Percentiles rank a stretch among this genome's conserved stretches.
Evolutionary conservation across 805 yeast genomes (phyloP).

Genomic region (Yarrowia hollandica): DNA sequence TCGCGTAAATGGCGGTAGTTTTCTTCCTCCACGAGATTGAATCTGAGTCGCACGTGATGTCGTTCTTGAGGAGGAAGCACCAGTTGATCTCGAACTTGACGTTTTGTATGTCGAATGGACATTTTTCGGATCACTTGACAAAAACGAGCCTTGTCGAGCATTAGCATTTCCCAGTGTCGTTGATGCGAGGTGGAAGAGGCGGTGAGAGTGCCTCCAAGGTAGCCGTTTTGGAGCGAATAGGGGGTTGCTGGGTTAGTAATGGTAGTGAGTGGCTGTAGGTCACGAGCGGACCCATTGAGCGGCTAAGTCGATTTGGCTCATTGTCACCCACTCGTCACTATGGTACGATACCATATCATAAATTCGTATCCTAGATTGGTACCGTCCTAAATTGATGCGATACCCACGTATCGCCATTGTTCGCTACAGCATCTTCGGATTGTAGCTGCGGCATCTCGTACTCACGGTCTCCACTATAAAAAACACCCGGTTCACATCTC

Average conservation of each 20-base stretch:
- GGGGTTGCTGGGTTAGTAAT: not conserved
- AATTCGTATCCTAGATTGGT: too few relatives aligned
- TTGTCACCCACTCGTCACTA: too few relatives aligned
- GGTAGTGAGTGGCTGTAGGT: not conserved
- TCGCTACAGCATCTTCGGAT: too few relatives aligned
- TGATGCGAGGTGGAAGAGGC: not conserved
- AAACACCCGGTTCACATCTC: constrained; percentile 53
- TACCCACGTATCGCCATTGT: too few relatives aligned
- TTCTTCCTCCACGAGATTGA: constrained; percentile 81
- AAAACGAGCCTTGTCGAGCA: constrained; percentile 43
- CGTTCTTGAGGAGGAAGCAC: constrained; percentile 76
- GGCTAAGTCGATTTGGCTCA: too few relatives aligned
- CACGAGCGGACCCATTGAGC: too few relatives aligned
- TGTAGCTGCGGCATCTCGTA: too few relatives aligned
- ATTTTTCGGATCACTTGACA: constrained; percentile 53
- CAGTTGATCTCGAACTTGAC: constrained; percentile 76
- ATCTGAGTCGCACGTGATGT: constrained; percentile 66
- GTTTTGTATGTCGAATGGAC: constrained; percentile 79
- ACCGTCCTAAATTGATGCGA: too few relatives aligned
- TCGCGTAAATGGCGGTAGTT: constrained; percentile 55
- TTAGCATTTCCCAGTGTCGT: constrained; percentile 24
- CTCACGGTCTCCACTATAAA: not conserved
- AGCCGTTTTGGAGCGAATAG: not conserved
- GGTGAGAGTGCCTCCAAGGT: not conserved
- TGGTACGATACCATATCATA: too few relatives aligned